These are phyloP conservation scores for Neurospora sp. DNA, from an alignment of 495 filamentous ascomycete genomes.

Conservation along the genomic window DNA sequence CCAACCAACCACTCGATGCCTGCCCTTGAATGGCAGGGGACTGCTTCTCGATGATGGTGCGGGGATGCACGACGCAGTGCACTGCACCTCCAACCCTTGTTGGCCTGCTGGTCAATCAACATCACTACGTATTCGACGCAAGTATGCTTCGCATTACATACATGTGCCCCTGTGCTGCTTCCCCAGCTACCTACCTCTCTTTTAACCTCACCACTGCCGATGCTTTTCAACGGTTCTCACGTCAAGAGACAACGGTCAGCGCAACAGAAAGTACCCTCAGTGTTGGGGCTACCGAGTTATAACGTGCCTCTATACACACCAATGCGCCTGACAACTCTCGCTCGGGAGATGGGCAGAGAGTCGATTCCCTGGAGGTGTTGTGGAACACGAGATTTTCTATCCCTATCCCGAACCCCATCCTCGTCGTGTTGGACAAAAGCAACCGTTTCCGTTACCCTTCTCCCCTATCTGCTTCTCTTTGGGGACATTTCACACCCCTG, in stretches of 20 bases:
- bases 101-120: background rate
- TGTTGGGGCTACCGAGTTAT: background rate
- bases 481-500: background rate
- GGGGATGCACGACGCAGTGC: background rate
- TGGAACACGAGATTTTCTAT: background rate
- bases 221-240: background rate
- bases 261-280: background rate
- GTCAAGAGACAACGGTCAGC: background rate
- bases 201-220: background rate
- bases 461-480: background rate
- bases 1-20: background rate
- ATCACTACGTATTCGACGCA: background rate
- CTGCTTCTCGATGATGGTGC: background rate
- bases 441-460: background rate
- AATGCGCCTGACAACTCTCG: background rate
- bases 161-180: background rate
- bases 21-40: background rate
- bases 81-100: background rate
- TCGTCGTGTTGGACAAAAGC: background rate
- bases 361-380: background rate
- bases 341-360: background rate
- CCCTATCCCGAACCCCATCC: background rate
- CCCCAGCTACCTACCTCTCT: background rate
- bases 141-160: background rate
- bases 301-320: background rate